Base-by-base conservation (phyloP, 805 yeast species). In the Clavispora santaluciae region DNA sequence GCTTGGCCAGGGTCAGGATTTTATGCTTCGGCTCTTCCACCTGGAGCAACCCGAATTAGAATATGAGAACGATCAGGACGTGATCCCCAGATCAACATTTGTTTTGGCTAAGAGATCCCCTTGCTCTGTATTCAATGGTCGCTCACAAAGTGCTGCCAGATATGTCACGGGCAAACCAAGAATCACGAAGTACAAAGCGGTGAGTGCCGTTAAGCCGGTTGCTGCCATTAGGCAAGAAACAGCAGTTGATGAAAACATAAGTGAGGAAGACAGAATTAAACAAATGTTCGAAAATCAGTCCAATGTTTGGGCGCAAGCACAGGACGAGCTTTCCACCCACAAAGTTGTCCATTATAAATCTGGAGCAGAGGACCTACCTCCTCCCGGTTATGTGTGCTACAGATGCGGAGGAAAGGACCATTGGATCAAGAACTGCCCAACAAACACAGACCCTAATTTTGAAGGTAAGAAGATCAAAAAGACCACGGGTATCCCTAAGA, bases 401-500 rank as follows among this genome's bases (percentile, higher is more conserved):
- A 74, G 96, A 57, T 93, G 99, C 68, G 98, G 98, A 37, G 87
- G 86, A 22, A 86, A 88, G 61, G 77, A 76, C 45, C 99, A 93
- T 61, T 91, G 95, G 89, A 91, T 93, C 44, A 86, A 85, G 57
- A 87, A 89, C 54, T 93, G 99, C 69, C 99, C 99, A 0, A 87
- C 95, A 3, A 84, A 86, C 55, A 80, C 78, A 33, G 98, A 91
- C 63, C 96, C 96, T 2, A 86, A 80, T 53, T 89, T 89, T 75
- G 98, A 91, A 57, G 95, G 95, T 15, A 87, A 86, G 56, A 75
- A 95, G 45, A 84, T 93, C 36, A 84, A 86, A 53, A 76, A 95
- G 53, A 90, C 97, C 0, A 93, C 98, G 0, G 99, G 99, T 81
- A 93, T 93, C 56, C 99, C 99, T 2, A 85, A 83, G 62, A 83